Base-by-base conservation (phyloP, 2,329 filamentous ascomycete species). In the Arthrobotrys musiformis region DNA sequence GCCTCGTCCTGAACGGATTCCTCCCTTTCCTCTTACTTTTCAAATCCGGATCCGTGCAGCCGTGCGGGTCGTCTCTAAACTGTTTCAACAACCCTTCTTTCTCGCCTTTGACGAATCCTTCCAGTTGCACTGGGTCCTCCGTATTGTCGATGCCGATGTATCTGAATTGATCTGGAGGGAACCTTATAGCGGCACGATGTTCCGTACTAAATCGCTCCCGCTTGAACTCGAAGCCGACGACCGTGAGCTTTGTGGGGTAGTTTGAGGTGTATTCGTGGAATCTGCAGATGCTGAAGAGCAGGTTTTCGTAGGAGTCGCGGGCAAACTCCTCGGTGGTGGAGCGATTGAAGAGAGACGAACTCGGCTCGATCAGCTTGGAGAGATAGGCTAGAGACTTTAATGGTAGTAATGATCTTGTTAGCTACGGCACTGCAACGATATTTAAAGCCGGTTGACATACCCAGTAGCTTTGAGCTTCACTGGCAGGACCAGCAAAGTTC, bases 301-400 rank as follows among this genome's bases (percentile, higher is more conserved):
- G 84, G 82, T 97, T 97, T 82, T 93, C 90, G 81, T 93, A 94
- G 1, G 91, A 94, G 83, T 97, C 94, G 0, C 94, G 89, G 0
- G 94, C 93, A 67, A 88, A 86, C 7, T 90, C 87, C 81, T 97
- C 93, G 0, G 80, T 81, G n/a, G 79, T 81, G 4, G 78, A 75
- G 15, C 70, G 67, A 48, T 79, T 70, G 73, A 76, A 76, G 30
- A 76, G 22, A 9, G 72, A 66, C 11, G 72, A 70, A 15, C 61
- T 61, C 13, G 72, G 72, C 46, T 70, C 37, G 8, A 76, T 76
- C 1, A 64, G 64, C 24, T 76, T 70, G 1, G 64, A 70, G 19
- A 76, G 72, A 46, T 76, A 70, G 22, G 72, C 72, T 24, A 76
- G 50, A 1, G 64, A 64, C 72, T 76, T 28, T 33, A 22, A 26